These are phyloP conservation scores for Annulohypoxylon stygium DNA, from an alignment of 495 filamentous ascomycete genomes.

Conservation along the genomic window DNA sequence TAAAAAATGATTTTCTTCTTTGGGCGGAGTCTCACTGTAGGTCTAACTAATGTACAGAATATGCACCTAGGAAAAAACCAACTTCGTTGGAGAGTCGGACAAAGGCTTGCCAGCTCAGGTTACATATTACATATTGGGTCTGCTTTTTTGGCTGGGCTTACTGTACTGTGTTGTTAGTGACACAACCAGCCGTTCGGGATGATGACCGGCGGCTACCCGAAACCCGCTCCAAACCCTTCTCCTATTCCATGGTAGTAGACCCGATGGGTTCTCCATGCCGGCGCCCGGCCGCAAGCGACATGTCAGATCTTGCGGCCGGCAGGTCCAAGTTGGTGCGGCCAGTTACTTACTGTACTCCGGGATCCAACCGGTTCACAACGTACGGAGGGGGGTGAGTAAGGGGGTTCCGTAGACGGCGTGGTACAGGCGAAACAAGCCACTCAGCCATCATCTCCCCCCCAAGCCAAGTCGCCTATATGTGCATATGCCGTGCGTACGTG, in stretches of 20 bases:
- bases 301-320: slow-evolving; percentile 44
- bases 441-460: background rate
- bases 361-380: slow-evolving; percentile 28
- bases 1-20: background rate
- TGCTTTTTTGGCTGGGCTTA: background rate
- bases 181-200: slow-evolving; percentile 32
- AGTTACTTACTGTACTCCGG: slow-evolving; percentile 28
- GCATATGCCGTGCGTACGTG: slow-evolving; percentile 19
- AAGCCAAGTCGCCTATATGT: slow-evolving; percentile 3
- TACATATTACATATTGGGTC: background rate
- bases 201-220: slow-evolving; percentile 38
- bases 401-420: slow-evolving; percentile 8
- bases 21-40: background rate
- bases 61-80: background rate
- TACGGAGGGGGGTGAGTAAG: slow-evolving; percentile 15
- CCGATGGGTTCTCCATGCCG: slow-evolving; percentile 39
- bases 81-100: background rate
- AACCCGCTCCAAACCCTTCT: slow-evolving; percentile 18
- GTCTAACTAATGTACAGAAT: background rate
- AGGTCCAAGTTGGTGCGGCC: slow-evolving; percentile 24
- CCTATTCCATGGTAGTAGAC: slow-evolving; percentile 13
- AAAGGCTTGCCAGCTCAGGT: background rate
- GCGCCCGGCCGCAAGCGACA: slow-evolving; percentile 40
- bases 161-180: slow-evolving; percentile 10
- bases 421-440: slow-evolving; percentile 1